Evolutionary conservation across 257 asterid genomes (phyloP), one percentile per base, ranked within the genome.

Genomic region (Mitragyna speciosa): DNA sequence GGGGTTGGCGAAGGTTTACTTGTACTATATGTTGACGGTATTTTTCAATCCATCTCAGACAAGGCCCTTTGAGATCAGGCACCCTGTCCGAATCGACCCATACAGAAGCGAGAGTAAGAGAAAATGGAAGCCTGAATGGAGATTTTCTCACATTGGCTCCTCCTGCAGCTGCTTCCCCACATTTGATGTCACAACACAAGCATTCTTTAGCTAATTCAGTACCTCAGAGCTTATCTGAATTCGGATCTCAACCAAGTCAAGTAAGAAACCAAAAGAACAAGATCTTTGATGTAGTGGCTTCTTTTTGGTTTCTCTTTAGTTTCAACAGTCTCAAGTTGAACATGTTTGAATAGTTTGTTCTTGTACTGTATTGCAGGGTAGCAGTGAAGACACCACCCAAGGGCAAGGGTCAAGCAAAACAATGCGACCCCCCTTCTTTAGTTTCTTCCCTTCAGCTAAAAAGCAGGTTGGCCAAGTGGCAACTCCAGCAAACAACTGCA

Each of bases 141-240:
- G 93, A 90, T 71, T 92, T 95, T 78, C 93, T 93, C 74, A 82
- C 97, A 12, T 78, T 95, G 87, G 98, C 94, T 63, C 99, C 98
- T 88, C 97, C 97, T 0, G 67, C 81, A 2, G 52, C 71, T 30
- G 70, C 84, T 80, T 82, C 90, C 69, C 87, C 78, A 20, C 82
- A 82, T 54, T 72, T 73, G 30, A 74, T 73, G 71, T 74, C 80
- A 28, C 76, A 82, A 72, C 79, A 82, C 72, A 81, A 76, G 43
- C 82, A 80, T 72, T 12, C 56, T n/a, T 66, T 72, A 22, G 74
- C 71, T 47, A 63, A 75, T 78, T 80, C 82, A 33, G 85, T 78
- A 7, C 77, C 45, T 58, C 83, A 70, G 1, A 73, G 51, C 43
- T 76, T 83, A 54, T 74, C 83, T 2, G 86, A 81, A 54, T 51